A percentile compares a stretch with the other conserved stretches of the same genome.
Evolutionary conservation across 2,329 filamentous ascomycete genomes (phyloP).

Genomic region (Alternaria triticimaculans): DNA sequence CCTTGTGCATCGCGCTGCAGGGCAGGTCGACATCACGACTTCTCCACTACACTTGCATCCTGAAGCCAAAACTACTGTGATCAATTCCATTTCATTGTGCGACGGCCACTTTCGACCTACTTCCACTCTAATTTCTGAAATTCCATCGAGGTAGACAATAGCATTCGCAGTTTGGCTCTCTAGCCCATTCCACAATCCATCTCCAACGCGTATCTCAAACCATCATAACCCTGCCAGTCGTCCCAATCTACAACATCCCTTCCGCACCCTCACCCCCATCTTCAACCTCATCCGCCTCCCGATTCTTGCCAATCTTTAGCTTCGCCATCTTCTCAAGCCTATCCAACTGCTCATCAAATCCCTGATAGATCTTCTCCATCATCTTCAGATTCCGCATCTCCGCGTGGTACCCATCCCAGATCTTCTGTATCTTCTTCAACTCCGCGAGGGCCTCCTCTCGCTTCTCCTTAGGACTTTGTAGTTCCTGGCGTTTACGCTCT

Average conservation of each 20-base stretch:
- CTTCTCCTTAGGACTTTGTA: background rate
- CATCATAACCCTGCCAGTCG: background rate
- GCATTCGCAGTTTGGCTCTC: background rate
- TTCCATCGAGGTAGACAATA: no score
- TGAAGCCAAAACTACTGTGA: background rate
- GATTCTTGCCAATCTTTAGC: fast-evolving
- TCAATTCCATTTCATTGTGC: background rate
- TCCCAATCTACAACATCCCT: background rate
- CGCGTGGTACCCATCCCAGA: background rate
- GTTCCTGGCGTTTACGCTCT: background rate
- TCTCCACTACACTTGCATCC: background rate
- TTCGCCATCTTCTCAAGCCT: background rate
- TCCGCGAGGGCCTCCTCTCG: background rate
- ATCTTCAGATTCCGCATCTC: background rate
- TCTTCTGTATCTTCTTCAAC: background rate
- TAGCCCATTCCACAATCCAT: background rate
- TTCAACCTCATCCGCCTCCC: fast-evolving
- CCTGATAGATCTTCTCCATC: background rate
- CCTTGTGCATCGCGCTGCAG: constrained; percentile 5
- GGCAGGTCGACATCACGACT: background rate
- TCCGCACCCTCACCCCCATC: fast-evolving
- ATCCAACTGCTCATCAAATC: background rate
- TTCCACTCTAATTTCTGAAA: background rate
- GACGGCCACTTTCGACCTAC: background rate
- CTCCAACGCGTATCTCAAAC: background rate